A percentile compares a stretch with the other conserved stretches of the same genome.
phyloP scores from a whole-genome alignment of 257 asterid genomes.

The Coffea eugenioides region DNA sequence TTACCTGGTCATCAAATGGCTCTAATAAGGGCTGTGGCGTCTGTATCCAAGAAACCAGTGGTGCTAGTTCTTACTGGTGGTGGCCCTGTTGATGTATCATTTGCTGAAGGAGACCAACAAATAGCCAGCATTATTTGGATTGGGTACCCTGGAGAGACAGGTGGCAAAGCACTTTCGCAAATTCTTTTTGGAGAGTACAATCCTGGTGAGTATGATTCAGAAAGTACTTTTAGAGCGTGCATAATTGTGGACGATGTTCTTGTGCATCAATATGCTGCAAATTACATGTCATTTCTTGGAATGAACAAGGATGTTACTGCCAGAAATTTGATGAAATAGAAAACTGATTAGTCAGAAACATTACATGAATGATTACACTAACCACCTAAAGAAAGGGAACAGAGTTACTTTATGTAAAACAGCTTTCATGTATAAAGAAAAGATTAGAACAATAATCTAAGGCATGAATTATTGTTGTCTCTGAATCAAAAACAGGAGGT shows the following conservation, averaged over 20 bases:
- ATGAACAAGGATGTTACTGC: neutral
- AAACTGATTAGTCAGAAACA: neutral
- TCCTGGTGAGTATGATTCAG: slow-evolving; percentile 55
- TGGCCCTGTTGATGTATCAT: slow-evolving; percentile 84
- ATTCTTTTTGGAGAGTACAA: slow-evolving; percentile 75
- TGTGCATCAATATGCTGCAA: neutral
- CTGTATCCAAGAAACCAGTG: slow-evolving; percentile 59
- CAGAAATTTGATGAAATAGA: neutral
- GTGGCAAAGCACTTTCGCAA: slow-evolving; percentile 77
- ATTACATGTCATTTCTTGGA: neutral
- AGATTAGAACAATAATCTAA: neutral
- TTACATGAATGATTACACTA: neutral
- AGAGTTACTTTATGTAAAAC: neutral
- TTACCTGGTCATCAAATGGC: slow-evolving; percentile 80
- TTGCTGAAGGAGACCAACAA: slow-evolving; percentile 54
- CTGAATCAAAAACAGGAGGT: slow-evolving; percentile 50
- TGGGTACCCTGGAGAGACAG: slow-evolving; percentile 96
- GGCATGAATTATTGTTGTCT: neutral
- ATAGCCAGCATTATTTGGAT: slow-evolving; percentile 87
- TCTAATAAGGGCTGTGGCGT: slow-evolving; percentile 58
- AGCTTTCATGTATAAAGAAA: neutral
- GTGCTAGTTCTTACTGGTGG: slow-evolving; percentile 85
- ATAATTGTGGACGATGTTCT: neutral
- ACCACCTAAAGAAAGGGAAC: neutral
- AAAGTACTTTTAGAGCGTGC: neutral